These are phyloP conservation scores for Corynascus novoguineensis DNA, from an alignment of 495 filamentous ascomycete genomes.

Conservation along the genomic window DNA sequence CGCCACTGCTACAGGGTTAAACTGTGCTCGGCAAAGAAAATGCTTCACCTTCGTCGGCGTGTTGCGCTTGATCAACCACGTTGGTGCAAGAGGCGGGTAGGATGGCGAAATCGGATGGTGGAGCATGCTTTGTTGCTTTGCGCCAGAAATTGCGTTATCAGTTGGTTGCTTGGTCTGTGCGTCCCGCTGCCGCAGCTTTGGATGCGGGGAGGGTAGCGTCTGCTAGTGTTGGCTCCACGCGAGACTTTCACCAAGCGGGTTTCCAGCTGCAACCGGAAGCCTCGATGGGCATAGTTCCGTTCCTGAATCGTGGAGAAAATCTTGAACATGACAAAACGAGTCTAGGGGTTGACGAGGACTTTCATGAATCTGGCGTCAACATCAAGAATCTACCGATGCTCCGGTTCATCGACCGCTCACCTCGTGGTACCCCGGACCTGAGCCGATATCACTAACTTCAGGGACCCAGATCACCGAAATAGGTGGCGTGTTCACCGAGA, in stretches of 20 bases:
- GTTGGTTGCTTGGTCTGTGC: conserved; percentile 18
- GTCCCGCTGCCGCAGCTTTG: conserved; percentile 8
- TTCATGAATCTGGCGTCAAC: background rate
- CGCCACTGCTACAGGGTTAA: background rate
- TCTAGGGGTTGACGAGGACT: no score
- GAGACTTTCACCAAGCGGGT: background rate
- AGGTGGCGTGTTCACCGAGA: no score
- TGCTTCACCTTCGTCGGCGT: background rate
- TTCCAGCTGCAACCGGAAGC: background rate
- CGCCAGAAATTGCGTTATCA: conserved; percentile 35
- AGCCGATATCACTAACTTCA: background rate
- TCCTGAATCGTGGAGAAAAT: no score
- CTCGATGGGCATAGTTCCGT: no score
- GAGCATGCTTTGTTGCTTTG: conserved; percentile 30
- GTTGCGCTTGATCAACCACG: background rate
- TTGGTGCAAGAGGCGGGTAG: conserved; percentile 25
- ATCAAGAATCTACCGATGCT: background rate
- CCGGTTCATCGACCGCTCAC: background rate
- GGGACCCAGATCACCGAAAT: conserved; percentile 2
- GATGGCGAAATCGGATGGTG: conserved; percentile 32
- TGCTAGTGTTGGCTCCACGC: conserved; percentile 4
- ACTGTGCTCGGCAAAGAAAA: conserved; percentile 5
- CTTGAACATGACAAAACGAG: no score
- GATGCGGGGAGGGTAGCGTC: conserved; percentile 21
- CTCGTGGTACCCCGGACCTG: background rate